These are phyloP conservation scores for Amauroascus verrucosus DNA, from an alignment of 2,329 filamentous ascomycete genomes.

Conservation along the genomic window DNA sequence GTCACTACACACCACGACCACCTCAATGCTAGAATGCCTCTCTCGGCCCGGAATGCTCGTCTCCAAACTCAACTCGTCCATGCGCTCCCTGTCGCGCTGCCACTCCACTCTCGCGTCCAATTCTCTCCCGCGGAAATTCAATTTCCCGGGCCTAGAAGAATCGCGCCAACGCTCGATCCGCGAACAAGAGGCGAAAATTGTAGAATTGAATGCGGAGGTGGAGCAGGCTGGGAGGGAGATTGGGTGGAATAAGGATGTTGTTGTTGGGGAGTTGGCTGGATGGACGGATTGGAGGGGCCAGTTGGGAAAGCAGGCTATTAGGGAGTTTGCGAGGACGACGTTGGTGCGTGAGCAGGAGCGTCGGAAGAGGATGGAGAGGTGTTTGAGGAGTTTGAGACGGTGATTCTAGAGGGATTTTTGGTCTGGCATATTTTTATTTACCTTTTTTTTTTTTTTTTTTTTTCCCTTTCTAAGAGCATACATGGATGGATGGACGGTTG, in stretches of 20 bases:
- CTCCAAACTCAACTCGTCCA: slow-evolving; percentile 60
- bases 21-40: slow-evolving; percentile 68
- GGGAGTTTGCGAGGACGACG: slow-evolving; percentile 65
- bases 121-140: slow-evolving; percentile 38
- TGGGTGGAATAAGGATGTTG: slow-evolving; percentile 83
- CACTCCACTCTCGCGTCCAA: slow-evolving; percentile 61
- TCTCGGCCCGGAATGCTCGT: slow-evolving; percentile 71
- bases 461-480: not conserved
- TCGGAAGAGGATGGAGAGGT: slow-evolving; percentile 69
- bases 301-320: slow-evolving; percentile 63
- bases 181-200: slow-evolving; percentile 72
- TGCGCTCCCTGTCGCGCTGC: slow-evolving; percentile 67
- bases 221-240: slow-evolving; percentile 69
- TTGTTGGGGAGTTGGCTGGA: slow-evolving; percentile 79
- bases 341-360: slow-evolving; percentile 69
- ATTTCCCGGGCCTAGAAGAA: slow-evolving; percentile 58
- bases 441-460: slow-evolving; percentile 5
- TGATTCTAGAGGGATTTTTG: not conserved
- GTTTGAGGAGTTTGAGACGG: slow-evolving; percentile 53
- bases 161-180: slow-evolving; percentile 70
- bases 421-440: no score
- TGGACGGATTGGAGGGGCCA: slow-evolving; percentile 86
- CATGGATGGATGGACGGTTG: no score
- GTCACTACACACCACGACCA: slow-evolving; percentile 72
- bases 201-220: slow-evolving; percentile 58